These are phyloP conservation scores for Colletotrichum navitas DNA, from an alignment of 2,329 filamentous ascomycete species.

Conservation along the genomic window DNA sequence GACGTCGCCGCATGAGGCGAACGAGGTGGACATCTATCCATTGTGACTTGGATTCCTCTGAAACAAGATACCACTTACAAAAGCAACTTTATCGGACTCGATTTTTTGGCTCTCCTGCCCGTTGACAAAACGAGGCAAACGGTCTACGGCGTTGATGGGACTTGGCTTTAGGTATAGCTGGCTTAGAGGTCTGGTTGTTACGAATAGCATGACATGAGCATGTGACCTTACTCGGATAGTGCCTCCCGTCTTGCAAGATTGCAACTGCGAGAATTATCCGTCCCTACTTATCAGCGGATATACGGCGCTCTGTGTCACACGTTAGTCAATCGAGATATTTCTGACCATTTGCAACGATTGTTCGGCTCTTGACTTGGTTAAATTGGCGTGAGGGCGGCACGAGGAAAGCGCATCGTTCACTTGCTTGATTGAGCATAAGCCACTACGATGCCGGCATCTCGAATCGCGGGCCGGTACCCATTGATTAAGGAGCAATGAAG, in stretches of 20 bases:
- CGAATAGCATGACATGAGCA: constrained; percentile 42
- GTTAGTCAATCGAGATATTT: constrained; percentile 38
- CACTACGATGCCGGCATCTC: not conserved
- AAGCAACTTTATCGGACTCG: constrained; percentile 40
- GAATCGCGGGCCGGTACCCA: too few species aligned
- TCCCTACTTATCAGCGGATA: constrained; percentile 11
- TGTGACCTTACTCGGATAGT: constrained; percentile 29
- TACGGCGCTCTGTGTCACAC: constrained; percentile 19
- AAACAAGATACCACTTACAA: constrained; percentile 42
- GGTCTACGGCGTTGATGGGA: constrained; percentile 41
- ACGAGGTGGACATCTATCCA: constrained; percentile 12
- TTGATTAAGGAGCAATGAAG: not conserved
- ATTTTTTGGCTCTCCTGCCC: constrained; percentile 40
- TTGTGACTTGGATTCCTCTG: constrained; percentile 16
- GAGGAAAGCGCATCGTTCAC: not conserved
- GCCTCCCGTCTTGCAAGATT: constrained; percentile 22
- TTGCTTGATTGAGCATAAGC: not conserved
- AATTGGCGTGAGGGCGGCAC: not conserved
- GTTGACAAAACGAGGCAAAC: constrained; percentile 31
- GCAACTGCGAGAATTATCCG: constrained; percentile 24
- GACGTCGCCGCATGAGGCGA: constrained; percentile 43
- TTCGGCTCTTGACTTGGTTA: not conserved
- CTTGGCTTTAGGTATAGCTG: constrained; percentile 39
- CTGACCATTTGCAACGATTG: constrained; percentile 8
- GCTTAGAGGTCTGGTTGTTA: constrained; percentile 42